phyloP scores from a whole-genome alignment of 1,284 basidiomycete genomes.

The Marasmius oreades region DNA sequence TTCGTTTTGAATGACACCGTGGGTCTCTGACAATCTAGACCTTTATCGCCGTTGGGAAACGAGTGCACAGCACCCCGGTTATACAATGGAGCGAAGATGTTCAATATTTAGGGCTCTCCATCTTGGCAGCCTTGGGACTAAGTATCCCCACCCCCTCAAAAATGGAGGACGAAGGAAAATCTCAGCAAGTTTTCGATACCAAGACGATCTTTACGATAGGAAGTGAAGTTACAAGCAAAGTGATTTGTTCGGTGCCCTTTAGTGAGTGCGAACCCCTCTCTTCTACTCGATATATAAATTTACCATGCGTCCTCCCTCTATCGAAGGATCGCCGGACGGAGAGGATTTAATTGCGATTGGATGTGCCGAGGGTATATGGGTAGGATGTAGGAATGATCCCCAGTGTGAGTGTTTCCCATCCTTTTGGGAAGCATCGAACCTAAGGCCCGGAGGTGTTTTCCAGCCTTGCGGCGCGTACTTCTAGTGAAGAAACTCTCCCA shows the following conservation, averaged over 20 bases:
- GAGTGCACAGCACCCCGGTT: too few species aligned
- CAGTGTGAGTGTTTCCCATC: neutral
- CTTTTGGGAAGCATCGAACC: neutral
- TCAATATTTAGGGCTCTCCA: too few species aligned
- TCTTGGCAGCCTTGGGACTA: too few species aligned
- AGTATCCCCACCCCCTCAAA: too few species aligned
- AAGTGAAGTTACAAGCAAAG: neutral
- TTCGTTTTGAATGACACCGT: too few species aligned
- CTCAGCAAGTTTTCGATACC: neutral
- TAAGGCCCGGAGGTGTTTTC: neutral
- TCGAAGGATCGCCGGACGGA: neutral
- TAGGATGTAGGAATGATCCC: neutral
- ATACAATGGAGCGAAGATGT: too few species aligned
- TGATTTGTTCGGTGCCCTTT: neutral
- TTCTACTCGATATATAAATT: neutral
- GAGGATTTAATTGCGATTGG: neutral
- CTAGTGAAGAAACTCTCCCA: constrained; percentile 90
- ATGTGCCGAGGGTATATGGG: neutral
- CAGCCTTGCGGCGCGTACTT: constrained; percentile 84
- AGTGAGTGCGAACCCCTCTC: neutral
- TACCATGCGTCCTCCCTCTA: neutral
- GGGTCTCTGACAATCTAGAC: too few species aligned
- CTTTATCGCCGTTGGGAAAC: too few species aligned
- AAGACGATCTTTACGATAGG: neutral
- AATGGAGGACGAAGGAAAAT: too few species aligned